phyloP scores from a whole-genome alignment of 2,329 filamentous ascomycete genomes.

The Mollisia scopiformis region DNA sequence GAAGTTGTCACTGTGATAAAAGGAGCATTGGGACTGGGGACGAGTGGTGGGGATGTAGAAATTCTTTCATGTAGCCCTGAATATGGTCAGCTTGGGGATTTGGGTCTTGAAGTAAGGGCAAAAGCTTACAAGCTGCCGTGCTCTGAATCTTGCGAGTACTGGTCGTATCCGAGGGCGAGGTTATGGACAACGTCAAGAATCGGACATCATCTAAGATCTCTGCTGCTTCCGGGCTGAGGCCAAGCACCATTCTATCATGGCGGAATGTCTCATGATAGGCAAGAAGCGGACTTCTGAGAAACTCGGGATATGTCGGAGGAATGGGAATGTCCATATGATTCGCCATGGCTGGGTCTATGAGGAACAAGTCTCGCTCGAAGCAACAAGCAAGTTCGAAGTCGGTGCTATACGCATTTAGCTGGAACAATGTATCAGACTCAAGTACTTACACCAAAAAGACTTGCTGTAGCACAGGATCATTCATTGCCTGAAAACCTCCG shows the following conservation, averaged over 20 bases:
- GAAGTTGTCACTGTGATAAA: conserved; percentile 38
- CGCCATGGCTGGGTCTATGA: conserved; percentile 44
- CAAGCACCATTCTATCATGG: conserved; percentile 44
- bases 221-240: conserved; percentile 48
- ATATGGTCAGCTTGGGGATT: conserved; percentile 14
- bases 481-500: conserved; percentile 49
- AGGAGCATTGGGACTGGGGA: neutral
- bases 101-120: neutral
- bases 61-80: conserved; percentile 45
- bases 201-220: conserved; percentile 55
- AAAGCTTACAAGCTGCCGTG: conserved; percentile 28
- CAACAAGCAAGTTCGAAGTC: conserved; percentile 52
- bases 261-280: conserved; percentile 47
- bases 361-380: conserved; percentile 47
- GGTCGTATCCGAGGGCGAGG: conserved; percentile 19
- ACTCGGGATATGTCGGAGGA: neutral
- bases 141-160: conserved; percentile 35
- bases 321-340: conserved; percentile 45
- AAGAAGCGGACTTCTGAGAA: conserved; percentile 49
- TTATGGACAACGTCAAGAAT: conserved; percentile 47
- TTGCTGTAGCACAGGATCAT: conserved; percentile 51
- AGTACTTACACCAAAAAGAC: conserved; percentile 48
- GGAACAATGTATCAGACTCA: neutral
- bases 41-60: conserved; percentile 25
- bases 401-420: conserved; percentile 38